These are phyloP conservation scores for Aspergillus ochraceoroseus DNA, from an alignment of 2,329 filamentous ascomycete species.

Conservation along the genomic window DNA sequence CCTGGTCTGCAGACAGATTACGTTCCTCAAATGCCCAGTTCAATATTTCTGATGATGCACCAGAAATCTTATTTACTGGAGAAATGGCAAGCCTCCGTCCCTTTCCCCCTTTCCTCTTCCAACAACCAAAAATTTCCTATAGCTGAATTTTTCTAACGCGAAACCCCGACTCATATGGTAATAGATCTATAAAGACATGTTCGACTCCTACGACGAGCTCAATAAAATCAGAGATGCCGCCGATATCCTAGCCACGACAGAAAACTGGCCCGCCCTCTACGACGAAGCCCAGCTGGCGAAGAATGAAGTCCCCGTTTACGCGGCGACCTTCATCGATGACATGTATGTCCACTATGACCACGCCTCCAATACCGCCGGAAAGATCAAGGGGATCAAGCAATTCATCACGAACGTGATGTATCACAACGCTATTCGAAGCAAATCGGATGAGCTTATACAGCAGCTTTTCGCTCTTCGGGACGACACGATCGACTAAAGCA, in stretches of 20 bases:
- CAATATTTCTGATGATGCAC: constrained; percentile 40
- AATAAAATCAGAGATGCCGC: constrained; percentile 63
- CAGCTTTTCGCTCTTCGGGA: constrained; percentile 74
- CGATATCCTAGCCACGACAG: constrained; percentile 61
- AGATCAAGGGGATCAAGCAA: constrained; percentile 71
- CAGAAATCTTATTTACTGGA: constrained; percentile 72
- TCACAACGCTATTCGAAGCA: constrained; percentile 73
- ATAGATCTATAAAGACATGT: constrained; percentile 72
- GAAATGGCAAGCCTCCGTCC: constrained; percentile 73
- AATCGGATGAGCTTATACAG: constrained; percentile 69
- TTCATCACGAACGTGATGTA: constrained; percentile 84
- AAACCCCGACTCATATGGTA: not conserved
- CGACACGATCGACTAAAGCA: constrained; percentile 56
- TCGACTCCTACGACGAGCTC: constrained; percentile 74
- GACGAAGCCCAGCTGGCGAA: constrained; percentile 64
- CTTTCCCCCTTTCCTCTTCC: too few species aligned
- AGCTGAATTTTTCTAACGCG: not conserved
- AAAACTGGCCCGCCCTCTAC: constrained; percentile 72
- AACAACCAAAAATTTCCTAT: not conserved
- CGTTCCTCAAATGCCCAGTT: constrained; percentile 43
- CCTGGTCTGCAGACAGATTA: constrained; percentile 64
- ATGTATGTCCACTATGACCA: constrained; percentile 85
- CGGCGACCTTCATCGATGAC: constrained; percentile 76
- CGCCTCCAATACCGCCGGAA: constrained; percentile 65
- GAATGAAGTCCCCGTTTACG: constrained; percentile 82